Evolutionary conservation across 768 basidiomycete species (phyloP), one percentile per base, ranked within the genome.

Genomic region (Heimioporus sp.): DNA sequence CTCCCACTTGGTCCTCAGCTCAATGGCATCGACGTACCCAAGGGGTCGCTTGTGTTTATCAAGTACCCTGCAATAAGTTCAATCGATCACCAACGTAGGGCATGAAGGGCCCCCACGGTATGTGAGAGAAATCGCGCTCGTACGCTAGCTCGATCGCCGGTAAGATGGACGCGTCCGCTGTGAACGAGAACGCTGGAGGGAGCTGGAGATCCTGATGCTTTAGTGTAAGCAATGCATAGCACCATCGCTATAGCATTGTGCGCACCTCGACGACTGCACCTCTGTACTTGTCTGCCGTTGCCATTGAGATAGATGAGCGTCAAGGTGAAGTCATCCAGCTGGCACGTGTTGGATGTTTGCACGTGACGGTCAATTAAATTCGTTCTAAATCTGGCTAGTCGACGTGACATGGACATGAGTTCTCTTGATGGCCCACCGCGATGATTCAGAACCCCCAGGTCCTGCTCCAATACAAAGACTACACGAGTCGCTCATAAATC

Each of bases 41-140:
- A 96, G 68, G 6, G 90, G 92, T 61, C 80, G 81, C 42, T 90
- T 80, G 28, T 80, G 75, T 48, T 74, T 76, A 60, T 88, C 85
- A 28, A 97, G 76, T 0, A 96, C 88, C 2, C 92, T 96, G 45
- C 12, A 5, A 32, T 39, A 38, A 41, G 48, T n/a, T 39, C 1
- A 17, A 40, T 36, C 31, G 8, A 50, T 31, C n/a, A 37, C 12
- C 12, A 43, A 28, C 17, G 38, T 35, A 15, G 49, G 38, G 37
- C 43, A 30, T 5, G 34, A 15, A 38, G 44, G 5, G 34, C 19
- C 71, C 73, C 62, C 61, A 95, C 94, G 94, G 94, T 54, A 96
- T 86, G 60, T 95, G 86, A 16, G 92, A 92, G 71, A 95, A 97
- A 65, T 97, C 94, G 32, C 92, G 83, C 58, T 97, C 94, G 60